Evolutionary conservation across 2,329 filamentous ascomycete genomes (phyloP).

Genomic region (Neoascochyta sp.): DNA sequence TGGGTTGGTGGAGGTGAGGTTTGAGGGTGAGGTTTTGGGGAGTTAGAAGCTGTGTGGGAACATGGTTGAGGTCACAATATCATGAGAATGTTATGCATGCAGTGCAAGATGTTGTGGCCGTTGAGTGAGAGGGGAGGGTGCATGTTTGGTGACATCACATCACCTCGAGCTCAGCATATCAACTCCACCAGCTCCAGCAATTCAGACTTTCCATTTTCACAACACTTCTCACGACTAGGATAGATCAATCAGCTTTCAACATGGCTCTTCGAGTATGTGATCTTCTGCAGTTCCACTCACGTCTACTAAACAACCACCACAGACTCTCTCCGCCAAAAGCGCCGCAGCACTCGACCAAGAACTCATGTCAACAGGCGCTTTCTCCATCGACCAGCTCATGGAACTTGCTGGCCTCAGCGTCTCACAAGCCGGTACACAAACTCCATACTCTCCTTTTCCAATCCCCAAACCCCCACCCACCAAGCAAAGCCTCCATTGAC

Average conservation of each 20-base stretch:
- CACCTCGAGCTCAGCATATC: conserved; percentile 1
- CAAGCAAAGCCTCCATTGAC: too few species aligned
- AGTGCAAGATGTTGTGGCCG: too few species aligned
- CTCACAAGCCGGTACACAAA: conserved; percentile 84
- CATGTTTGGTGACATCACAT: too few species aligned
- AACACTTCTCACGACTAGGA: not conserved
- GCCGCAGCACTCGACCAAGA: conserved; percentile 88
- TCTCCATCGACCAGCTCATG: conserved; percentile 96
- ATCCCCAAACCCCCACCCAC: too few species aligned
- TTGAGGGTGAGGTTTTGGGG: too few species aligned
- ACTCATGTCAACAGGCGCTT: conserved; percentile 83
- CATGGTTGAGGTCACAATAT: too few species aligned
- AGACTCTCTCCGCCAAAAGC: conserved; percentile 85
- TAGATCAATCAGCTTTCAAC: not conserved
- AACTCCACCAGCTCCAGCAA: too few species aligned
- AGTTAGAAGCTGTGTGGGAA: not conserved
- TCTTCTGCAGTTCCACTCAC: not conserved
- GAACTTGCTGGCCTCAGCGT: conserved; percentile 91
- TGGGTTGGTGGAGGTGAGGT: not conserved
- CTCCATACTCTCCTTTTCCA: too few species aligned
- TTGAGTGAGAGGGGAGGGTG: too few species aligned
- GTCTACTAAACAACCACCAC: too few species aligned
- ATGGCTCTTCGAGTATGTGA: conserved; percentile 20
- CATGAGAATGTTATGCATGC: too few species aligned
- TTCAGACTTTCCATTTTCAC: not conserved